Conservation (phyloP, 495 filamentous ascomycete genomes). For the Poronia punctata region DNA sequence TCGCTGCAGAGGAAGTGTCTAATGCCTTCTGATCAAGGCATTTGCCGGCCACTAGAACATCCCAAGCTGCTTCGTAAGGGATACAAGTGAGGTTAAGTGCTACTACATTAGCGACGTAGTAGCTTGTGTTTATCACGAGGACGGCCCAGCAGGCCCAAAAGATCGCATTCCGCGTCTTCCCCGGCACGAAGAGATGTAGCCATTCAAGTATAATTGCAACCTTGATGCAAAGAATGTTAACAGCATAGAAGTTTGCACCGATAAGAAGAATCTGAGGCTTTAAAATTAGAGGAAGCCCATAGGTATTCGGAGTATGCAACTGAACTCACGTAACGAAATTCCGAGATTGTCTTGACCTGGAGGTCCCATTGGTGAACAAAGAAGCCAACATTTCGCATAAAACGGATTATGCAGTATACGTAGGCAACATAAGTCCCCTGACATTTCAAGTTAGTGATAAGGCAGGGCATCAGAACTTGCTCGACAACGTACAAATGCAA, state of each 20-base stretch:
- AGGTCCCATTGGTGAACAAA: slow-evolving; percentile 1
- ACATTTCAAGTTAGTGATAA: neutral
- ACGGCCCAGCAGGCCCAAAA: neutral
- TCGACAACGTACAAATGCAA: slow-evolving; percentile 1
- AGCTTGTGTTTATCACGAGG: neutral
- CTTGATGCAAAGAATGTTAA: neutral
- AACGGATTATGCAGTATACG: no score
- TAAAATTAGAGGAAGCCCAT: neutral
- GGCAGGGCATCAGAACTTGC: neutral
- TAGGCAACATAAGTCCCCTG: no score
- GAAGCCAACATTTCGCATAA: neutral
- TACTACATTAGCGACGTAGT: neutral
- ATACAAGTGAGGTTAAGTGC: neutral
- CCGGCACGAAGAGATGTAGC: neutral
- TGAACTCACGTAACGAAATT: neutral
- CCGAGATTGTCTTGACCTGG: neutral
- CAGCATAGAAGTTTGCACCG: neutral
- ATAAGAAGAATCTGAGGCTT: neutral
- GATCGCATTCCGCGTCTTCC: neutral
- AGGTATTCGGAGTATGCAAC: no score
- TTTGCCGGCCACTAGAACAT: neutral
- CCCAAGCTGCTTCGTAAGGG: neutral
- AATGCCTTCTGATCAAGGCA: neutral
- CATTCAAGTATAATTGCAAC: neutral
- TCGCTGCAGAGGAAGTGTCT: neutral